A percentile compares a stretch with the other conserved stretches of the same genome.
phyloP scores from a whole-genome alignment of 2,329 filamentous ascomycete genomes.

The Penicillium sp. region DNA sequence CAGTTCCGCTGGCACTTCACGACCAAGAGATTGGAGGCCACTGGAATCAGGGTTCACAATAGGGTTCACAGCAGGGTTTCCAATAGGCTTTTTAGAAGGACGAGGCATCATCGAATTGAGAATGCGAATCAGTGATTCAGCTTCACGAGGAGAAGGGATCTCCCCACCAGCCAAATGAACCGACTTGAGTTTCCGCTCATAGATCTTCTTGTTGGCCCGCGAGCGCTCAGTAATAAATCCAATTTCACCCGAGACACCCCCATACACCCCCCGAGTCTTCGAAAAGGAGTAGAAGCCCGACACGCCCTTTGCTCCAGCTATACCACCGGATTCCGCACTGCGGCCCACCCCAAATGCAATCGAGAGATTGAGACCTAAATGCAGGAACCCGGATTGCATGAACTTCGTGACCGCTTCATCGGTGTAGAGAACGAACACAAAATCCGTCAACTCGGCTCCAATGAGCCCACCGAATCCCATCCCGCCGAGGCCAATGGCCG shows the following conservation, averaged over 20 bases:
- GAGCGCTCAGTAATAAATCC: conserved; percentile 86
- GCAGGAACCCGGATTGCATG: conserved; percentile 82
- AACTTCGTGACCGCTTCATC: conserved; percentile 82
- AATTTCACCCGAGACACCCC: conserved; percentile 87
- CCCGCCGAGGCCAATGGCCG: conserved; percentile 45
- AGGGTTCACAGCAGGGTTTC: neutral
- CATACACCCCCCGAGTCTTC: conserved; percentile 95
- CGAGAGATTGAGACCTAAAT: conserved; percentile 89
- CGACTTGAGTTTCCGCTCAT: conserved; percentile 77
- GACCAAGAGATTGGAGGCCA: neutral
- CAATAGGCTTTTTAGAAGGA: neutral
- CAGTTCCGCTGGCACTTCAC: neutral
- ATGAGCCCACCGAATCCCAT: conserved; percentile 48
- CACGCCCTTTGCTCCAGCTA: conserved; percentile 79
- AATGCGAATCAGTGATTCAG: conserved; percentile 77
- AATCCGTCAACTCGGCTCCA: conserved; percentile 55
- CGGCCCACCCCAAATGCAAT: conserved; percentile 89
- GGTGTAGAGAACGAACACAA: conserved; percentile 97
- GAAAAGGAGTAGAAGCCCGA: conserved; percentile 92
- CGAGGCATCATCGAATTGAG: conserved; percentile 61
- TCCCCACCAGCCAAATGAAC: conserved; percentile 75
- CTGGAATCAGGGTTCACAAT: neutral
- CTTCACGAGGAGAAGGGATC: conserved; percentile 73
- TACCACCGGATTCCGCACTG: conserved; percentile 90
- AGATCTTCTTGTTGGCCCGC: conserved; percentile 93